Percentiles rank a stretch among this genome's conserved stretches.
These are phyloP conservation scores for Arthrinium puccinioides DNA, from an alignment of 2,329 filamentous ascomycete species.

Conservation along the genomic window DNA sequence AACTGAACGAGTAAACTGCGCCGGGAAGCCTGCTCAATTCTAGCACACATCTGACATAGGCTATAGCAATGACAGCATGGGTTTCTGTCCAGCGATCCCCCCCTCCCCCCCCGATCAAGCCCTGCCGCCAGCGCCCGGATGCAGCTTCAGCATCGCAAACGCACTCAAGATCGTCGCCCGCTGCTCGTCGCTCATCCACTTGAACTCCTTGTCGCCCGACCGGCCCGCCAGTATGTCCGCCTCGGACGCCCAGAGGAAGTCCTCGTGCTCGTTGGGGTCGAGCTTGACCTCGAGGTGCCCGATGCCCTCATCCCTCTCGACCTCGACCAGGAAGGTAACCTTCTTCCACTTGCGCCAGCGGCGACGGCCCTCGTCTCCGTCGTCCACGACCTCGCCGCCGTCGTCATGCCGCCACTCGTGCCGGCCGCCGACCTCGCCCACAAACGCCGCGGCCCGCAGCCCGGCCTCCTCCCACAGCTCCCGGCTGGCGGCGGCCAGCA, in stretches of 20 bases:
- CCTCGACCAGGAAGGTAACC: not conserved
- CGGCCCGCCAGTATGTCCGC: constrained; percentile 4
- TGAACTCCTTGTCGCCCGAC: constrained; percentile 5
- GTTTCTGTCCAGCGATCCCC: no score
- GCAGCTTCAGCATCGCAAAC: constrained; percentile 6
- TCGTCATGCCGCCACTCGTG: constrained; percentile 27
- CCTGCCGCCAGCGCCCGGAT: no score
- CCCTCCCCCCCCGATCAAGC: no score
- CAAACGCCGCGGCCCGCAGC: constrained; percentile 11
- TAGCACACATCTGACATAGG: no score
- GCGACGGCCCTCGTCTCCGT: not conserved
- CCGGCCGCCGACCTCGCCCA: constrained; percentile 28
- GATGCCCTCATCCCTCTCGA: not conserved
- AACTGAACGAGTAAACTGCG: no score
- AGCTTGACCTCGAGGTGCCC: constrained; percentile 3
- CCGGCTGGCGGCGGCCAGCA: constrained; percentile 35
- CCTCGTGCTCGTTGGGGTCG: constrained; percentile 11
- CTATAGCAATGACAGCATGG: no score
- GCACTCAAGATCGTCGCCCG: constrained; percentile 8
- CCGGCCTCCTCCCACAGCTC: constrained; percentile 34
- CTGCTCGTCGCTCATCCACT: constrained; percentile 10
- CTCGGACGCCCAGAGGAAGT: constrained; percentile 10
- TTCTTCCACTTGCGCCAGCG: not conserved
- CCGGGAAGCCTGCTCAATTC: no score
- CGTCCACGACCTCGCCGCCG: constrained; percentile 6